A percentile compares a stretch with the other conserved stretches of the same genome.
These are phyloP conservation scores for Sisymbrium irio DNA, from an alignment of 345 rosid species.

Conservation along the genomic window DNA sequence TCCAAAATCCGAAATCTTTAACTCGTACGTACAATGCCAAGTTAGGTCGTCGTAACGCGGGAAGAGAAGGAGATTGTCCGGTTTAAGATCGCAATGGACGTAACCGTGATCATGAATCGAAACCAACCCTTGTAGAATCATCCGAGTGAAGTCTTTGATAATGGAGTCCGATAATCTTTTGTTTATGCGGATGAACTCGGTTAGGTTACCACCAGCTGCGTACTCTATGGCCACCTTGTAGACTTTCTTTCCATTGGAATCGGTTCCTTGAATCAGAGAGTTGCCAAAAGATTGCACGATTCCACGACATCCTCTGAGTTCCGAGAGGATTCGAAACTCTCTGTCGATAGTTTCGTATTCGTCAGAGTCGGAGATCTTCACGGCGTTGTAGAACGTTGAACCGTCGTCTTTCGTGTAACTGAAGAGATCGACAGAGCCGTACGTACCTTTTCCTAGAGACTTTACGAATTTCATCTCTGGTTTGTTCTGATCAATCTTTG, in stretches of 20 bases:
- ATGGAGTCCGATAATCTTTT: background rate
- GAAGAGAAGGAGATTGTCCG: constrained; percentile 24
- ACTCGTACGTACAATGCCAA: background rate
- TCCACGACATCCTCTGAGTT: constrained; percentile 8
- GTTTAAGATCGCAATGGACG: constrained; percentile 40
- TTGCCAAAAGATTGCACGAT: constrained; percentile 19
- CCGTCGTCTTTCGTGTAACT: constrained; percentile 10
- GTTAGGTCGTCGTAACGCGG: constrained; percentile 22
- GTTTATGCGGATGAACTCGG: background rate
- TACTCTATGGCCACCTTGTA: constrained; percentile 25
- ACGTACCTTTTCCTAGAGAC: constrained; percentile 26
- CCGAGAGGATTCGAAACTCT: constrained; percentile 19
- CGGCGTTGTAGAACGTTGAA: constrained; percentile 7
- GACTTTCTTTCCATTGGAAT: background rate
- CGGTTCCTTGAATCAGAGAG: background rate
- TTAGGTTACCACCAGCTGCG: constrained; percentile 21
- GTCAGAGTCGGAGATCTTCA: background rate
- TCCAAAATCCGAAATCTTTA: constrained; percentile 35
- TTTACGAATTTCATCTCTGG: constrained; percentile 21
- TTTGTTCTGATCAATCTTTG: background rate
- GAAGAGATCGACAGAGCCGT: constrained; percentile 28
- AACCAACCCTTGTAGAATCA: constrained; percentile 31
- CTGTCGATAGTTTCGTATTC: background rate
- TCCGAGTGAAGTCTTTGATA: constrained; percentile 21
- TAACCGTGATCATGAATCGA: constrained; percentile 32